Base-by-base conservation (phyloP, 2,329 filamentous ascomycete genomes). In the Fusarium udum region DNA sequence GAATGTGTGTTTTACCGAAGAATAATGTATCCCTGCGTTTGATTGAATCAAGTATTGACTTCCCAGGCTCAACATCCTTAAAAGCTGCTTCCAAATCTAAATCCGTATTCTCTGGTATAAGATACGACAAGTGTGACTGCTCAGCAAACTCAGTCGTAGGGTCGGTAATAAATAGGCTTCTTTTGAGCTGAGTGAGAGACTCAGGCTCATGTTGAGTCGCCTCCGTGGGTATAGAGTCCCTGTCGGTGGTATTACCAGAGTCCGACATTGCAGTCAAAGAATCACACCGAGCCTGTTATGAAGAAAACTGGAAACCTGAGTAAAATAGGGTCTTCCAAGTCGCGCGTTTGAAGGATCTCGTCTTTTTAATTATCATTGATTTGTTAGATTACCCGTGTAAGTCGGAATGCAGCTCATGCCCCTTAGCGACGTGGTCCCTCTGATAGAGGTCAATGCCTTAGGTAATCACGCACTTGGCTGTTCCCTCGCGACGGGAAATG, bases 11-110 rank as follows among this genome's bases (percentile, higher is more conserved):
- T 48, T 75, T 85, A 94, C 93, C 93, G 78, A 95, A 94, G 79
- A 93, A 92, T 43, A 95, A 84, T 61, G 87, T 86, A 43, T 92
- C 87, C 73, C 92, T 87, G 75, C 90, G 87, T 48, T 88, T 83
- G 77, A 94, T 86, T 24, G 87, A 87, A 58, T 89, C 86, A 46
- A 92, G 85, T 69, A 85, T 83, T 74, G 83, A 83, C 72, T 84
- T 83, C 61, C 82, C 85, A 72, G 82, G 83, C 16, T 83, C 81
- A 8, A 81, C 80, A 48, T 83, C 80, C 60, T 81, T 82, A 62
- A 91, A 85, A 4, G 82, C 82, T 31, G 88, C 83, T 64, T 90
- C 87, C 40, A 91, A 83, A 45, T 87, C 81, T 61, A 91, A 83
- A 42, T 88, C 78, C 63, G 89, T 90, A 26, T 86, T 82, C 55